A percentile compares a stretch with the other conserved stretches of the same genome.
phyloP scores from a whole-genome alignment of 306 rosid species.

The Prunus salicina region DNA sequence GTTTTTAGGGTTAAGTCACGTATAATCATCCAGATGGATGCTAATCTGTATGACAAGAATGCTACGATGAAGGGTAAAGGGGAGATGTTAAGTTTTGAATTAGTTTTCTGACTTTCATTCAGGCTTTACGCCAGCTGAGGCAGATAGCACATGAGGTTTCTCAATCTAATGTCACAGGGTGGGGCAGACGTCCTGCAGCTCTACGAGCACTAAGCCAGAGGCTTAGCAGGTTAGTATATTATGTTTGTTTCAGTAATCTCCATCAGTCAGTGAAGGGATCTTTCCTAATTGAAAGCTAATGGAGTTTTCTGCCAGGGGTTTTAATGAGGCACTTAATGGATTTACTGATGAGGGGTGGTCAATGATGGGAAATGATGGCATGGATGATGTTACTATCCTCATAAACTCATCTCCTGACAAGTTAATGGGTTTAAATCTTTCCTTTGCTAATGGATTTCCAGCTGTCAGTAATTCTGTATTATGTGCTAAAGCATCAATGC shows the following conservation, averaged over 20 bases:
- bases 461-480: slow-evolving; percentile 88
- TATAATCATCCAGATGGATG: background rate
- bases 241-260: slow-evolving; percentile 2
- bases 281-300: slow-evolving; percentile 24
- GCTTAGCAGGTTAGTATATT: slow-evolving; percentile 68
- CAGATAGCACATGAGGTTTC: slow-evolving; percentile 95
- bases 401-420: slow-evolving; percentile 90
- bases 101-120: slow-evolving; percentile 8
- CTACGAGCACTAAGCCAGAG: slow-evolving; percentile 85
- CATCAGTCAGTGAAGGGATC: background rate
- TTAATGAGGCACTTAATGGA: slow-evolving; percentile 95
- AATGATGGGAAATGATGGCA: slow-evolving; percentile 85
- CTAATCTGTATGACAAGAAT: background rate
- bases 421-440: slow-evolving; percentile 84
- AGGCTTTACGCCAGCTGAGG: slow-evolving; percentile 93
- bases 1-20: background rate
- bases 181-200: slow-evolving; percentile 98
- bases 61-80: background rate
- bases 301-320: slow-evolving; percentile 62
- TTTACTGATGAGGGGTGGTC: slow-evolving; percentile 98
- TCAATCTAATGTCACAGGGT: slow-evolving; percentile 81
- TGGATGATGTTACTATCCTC: slow-evolving; percentile 87
- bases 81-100: background rate
- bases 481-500: slow-evolving; percentile 98
- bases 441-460: slow-evolving; percentile 79